These are phyloP conservation scores for Solanum pimpinellifolium DNA, from an alignment of 257 asterid genomes.

Conservation along the genomic window DNA sequence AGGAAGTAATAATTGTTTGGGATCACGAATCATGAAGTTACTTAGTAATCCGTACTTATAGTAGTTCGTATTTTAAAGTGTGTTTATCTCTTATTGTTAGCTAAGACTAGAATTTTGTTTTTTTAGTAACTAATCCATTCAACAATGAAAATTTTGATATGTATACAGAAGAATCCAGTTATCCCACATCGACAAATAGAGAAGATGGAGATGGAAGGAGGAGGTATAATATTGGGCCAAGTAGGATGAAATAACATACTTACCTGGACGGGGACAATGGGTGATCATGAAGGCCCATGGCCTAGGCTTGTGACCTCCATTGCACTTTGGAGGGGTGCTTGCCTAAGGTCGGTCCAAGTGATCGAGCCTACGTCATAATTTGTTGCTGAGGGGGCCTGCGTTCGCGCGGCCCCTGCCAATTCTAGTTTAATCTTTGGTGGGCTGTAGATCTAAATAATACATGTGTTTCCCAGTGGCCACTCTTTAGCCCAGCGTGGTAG, in stretches of 20 bases:
- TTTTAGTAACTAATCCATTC: not conserved
- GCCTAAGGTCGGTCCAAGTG: slow-evolving; percentile 29
- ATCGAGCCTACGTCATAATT: not conserved
- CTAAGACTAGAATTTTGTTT: not conserved
- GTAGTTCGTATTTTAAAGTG: too few relatives aligned
- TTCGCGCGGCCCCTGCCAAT: too few relatives aligned
- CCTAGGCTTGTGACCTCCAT: slow-evolving; percentile 11
- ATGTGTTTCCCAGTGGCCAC: too few relatives aligned
- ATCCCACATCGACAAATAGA: not conserved
- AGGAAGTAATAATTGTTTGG: too few relatives aligned
- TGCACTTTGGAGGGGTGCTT: slow-evolving; percentile 21
- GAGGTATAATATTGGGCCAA: not conserved
- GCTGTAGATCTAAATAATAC: too few relatives aligned
- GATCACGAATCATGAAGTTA: too few relatives aligned
- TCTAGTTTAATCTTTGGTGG: too few relatives aligned
- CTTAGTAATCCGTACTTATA: too few relatives aligned
- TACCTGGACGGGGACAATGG: slow-evolving; percentile 24
- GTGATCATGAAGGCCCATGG: slow-evolving; percentile 3
- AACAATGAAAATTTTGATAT: not conserved
- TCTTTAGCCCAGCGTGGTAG: too few relatives aligned
- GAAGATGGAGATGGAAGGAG: not conserved
- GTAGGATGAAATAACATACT: not conserved
- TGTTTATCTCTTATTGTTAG: too few relatives aligned
- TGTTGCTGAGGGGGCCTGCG: too few relatives aligned
- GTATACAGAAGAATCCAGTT: not conserved